These are phyloP conservation scores for Cyamopsis tetragonoloba DNA, from an alignment of 306 rosid genomes.

Conservation along the genomic window DNA sequence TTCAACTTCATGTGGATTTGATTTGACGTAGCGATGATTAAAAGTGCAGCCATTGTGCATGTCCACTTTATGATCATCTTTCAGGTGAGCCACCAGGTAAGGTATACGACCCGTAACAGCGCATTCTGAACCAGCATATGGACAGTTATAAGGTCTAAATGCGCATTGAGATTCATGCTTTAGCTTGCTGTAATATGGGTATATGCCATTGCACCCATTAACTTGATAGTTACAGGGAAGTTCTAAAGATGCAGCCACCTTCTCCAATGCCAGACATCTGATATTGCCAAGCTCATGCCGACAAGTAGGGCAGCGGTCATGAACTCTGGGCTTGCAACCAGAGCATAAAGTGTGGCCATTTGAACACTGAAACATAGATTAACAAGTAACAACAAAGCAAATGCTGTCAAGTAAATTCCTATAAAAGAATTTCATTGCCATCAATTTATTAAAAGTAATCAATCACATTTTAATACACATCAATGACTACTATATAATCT, in stretches of 20 bases:
- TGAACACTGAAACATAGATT: constrained; percentile 62
- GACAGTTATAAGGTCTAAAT: constrained; percentile 77
- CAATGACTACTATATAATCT: not conserved
- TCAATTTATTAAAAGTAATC: not conserved
- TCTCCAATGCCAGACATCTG: constrained; percentile 87
- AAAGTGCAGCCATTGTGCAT: constrained; percentile 91
- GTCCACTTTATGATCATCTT: constrained; percentile 95
- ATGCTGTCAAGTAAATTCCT: not conserved
- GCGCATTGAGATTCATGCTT: constrained; percentile 85
- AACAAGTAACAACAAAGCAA: not conserved
- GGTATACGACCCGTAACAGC: constrained; percentile 66
- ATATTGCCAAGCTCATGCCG: constrained; percentile 93
- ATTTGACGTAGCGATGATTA: constrained; percentile 89
- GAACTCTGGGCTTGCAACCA: constrained; percentile 87
- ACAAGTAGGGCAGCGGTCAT: constrained; percentile 90
- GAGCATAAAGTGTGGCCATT: constrained; percentile 93
- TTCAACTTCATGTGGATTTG: constrained; percentile 94
- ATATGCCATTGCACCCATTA: constrained; percentile 75
- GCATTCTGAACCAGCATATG: constrained; percentile 94
- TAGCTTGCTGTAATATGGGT: constrained; percentile 88
- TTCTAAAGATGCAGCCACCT: constrained; percentile 90
- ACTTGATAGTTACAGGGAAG: constrained; percentile 87
- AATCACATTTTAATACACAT: not conserved
- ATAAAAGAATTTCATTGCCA: not conserved
- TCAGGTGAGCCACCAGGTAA: constrained; percentile 68